phyloP scores from a whole-genome alignment of 2,329 filamentous ascomycete genomes.

The Xylaria multiplex region DNA sequence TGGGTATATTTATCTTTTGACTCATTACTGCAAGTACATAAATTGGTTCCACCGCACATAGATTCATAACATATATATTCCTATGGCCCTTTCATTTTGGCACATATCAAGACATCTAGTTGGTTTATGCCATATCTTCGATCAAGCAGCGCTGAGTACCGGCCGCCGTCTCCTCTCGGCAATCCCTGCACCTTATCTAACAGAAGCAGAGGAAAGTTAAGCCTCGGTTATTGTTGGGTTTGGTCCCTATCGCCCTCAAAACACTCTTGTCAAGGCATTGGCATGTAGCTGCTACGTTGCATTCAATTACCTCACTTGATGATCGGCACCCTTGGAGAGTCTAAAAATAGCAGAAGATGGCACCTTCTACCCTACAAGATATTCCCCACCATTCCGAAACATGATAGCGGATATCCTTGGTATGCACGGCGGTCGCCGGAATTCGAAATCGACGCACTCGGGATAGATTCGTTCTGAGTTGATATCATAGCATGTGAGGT shows the following conservation, averaged over 20 bases:
- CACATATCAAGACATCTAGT: not conserved
- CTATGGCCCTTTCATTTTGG: not conserved
- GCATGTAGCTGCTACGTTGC: constrained; percentile 5
- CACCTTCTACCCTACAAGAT: not conserved
- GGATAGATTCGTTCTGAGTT: not conserved
- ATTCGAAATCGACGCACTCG: not conserved
- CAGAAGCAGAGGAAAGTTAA: not conserved
- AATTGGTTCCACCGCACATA: constrained; percentile 14
- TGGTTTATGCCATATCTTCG: not conserved
- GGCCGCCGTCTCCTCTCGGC: not conserved
- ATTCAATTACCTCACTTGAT: not conserved
- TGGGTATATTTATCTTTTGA: not conserved
- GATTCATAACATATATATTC: not conserved
- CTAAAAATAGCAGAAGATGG: constrained; percentile 4
- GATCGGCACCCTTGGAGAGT: not conserved
- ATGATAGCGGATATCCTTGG: not conserved
- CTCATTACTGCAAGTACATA: constrained; percentile 16
- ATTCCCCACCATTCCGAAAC: constrained; percentile 10
- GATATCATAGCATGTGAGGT: too few species aligned
- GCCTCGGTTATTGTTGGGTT: not conserved
- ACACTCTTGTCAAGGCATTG: not conserved
- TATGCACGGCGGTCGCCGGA: not conserved
- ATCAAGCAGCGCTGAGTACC: not conserved
- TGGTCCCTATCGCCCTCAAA: not conserved
- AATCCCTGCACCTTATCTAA: not conserved